These are phyloP conservation scores for Coemansia sp. DNA, from an alignment of 192 early-diverging fungal species.

Conservation along the genomic window DNA sequence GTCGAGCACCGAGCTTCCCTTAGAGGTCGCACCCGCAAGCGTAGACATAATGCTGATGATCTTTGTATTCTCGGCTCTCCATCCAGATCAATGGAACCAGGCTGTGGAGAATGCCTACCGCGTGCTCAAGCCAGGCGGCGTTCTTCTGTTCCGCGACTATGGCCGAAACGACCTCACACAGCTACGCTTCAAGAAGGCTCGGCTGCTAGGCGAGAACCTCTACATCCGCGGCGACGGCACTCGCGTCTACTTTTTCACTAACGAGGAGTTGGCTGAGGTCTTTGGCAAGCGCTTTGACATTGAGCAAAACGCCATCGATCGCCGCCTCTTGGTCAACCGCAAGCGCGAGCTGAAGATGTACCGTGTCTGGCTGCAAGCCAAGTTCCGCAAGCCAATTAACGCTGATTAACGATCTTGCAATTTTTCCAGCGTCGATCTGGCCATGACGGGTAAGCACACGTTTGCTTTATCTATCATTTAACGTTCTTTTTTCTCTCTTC, in stretches of 20 bases:
- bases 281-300: constrained; percentile 66
- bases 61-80: constrained; percentile 80
- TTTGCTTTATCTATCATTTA: constrained; percentile 2
- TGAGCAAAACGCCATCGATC: constrained; percentile 91
- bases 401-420: constrained; percentile 11
- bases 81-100: constrained; percentile 69
- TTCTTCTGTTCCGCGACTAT: constrained; percentile 80
- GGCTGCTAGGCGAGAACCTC: constrained; percentile 75
- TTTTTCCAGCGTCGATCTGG: neutral
- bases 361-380: constrained; percentile 95
- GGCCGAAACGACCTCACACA: constrained; percentile 83
- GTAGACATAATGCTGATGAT: constrained; percentile 79
- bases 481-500: neutral
- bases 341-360: constrained; percentile 95
- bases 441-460: neutral
- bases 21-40: constrained; percentile 61
- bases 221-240: constrained; percentile 85
- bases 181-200: constrained; percentile 74
- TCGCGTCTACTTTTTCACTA: constrained; percentile 78
- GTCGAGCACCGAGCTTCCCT: constrained; percentile 61
- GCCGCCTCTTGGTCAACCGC: constrained; percentile 92
- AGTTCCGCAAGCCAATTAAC: constrained; percentile 80
- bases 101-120: constrained; percentile 67
- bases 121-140: constrained; percentile 76
- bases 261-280: constrained; percentile 51